phyloP scores from a whole-genome alignment of 306 rosid species.

The Quillaja saponaria region DNA sequence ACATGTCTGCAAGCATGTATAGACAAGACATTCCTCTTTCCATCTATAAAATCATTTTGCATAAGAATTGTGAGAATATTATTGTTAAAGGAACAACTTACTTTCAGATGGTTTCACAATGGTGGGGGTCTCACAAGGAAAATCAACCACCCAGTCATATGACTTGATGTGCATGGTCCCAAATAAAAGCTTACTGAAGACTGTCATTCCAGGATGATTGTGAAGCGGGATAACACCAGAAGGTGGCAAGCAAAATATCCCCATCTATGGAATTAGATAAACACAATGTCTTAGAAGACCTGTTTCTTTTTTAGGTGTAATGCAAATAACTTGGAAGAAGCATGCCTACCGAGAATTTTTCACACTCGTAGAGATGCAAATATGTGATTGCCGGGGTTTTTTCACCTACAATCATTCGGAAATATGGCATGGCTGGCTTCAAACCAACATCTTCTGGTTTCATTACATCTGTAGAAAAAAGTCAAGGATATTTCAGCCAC shows the following conservation, averaged over 20 bases:
- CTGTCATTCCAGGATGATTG: conserved; percentile 98
- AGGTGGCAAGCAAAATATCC: conserved; percentile 95
- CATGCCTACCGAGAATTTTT: conserved; percentile 68
- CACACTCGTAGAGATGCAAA: conserved; percentile 67
- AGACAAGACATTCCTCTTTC: no score
- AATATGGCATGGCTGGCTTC: conserved; percentile 62
- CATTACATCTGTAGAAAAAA: conserved; percentile 58
- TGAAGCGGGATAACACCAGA: conserved; percentile 91
- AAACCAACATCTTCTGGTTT: conserved; percentile 70
- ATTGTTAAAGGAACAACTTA: conserved; percentile 29
- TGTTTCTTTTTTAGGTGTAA: background rate
- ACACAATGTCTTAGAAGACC: conserved; percentile 6
- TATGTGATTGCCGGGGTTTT: conserved; percentile 62
- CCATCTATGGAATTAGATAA: conserved; percentile 58
- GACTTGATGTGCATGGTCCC: conserved; percentile 96
- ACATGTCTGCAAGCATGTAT: no score
- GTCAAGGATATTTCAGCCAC: conserved; percentile 27
- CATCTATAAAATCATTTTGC: no score
- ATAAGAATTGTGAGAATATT: no score
- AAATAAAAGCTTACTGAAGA: conserved; percentile 85
- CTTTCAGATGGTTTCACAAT: conserved; percentile 48
- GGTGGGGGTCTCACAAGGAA: conserved; percentile 37
- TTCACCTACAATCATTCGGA: conserved; percentile 30
- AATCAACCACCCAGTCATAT: conserved; percentile 80
- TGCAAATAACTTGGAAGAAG: conserved; percentile 1